These are phyloP conservation scores for Cryptosporidium meleagridis DNA, from an alignment of 169 alveolate genomes.

Conservation along the genomic window DNA sequence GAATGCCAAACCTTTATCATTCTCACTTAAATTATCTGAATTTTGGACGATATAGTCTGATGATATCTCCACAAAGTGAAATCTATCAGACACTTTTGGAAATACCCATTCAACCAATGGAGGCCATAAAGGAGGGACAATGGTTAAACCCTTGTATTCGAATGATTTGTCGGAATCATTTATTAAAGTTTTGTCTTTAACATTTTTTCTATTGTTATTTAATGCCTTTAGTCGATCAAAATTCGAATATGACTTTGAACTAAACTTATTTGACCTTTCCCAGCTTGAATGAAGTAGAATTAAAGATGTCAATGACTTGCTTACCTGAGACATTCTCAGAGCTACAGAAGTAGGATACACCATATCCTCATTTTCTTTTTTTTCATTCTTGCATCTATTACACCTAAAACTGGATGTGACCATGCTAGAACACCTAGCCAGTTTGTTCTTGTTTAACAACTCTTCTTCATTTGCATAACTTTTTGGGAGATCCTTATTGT, in stretches of 20 bases:
- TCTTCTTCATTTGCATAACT: constrained; percentile 70
- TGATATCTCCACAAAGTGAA: constrained; percentile 64
- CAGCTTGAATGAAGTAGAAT: constrained; percentile 43
- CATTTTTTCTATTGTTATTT: neutral
- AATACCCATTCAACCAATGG: constrained; percentile 73
- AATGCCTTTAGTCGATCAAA: neutral
- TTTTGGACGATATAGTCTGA: constrained; percentile 24
- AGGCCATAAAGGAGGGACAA: constrained; percentile 73
- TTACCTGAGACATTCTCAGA: constrained; percentile 62
- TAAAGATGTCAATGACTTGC: constrained; percentile 50
- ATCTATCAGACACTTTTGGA: constrained; percentile 62
- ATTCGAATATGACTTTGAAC: neutral
- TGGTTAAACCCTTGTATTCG: constrained; percentile 63
- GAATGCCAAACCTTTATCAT: constrained; percentile 1
- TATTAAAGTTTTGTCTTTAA: neutral
- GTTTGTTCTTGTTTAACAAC: constrained; percentile 8
- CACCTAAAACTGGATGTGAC: neutral
- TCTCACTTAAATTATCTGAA: neutral
- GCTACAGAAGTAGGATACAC: constrained; percentile 54
- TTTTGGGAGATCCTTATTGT: constrained; percentile 65
- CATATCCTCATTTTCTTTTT: neutral
- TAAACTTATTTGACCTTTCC: constrained; percentile 57
- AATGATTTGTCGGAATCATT: neutral
- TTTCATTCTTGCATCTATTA: neutral
- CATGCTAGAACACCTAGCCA: constrained; percentile 37